Percentiles rank a stretch among this genome's conserved stretches.
Evolutionary conservation across 208 protist species (phyloP).

Genomic region (Herpetomonas tarakana): DNA sequence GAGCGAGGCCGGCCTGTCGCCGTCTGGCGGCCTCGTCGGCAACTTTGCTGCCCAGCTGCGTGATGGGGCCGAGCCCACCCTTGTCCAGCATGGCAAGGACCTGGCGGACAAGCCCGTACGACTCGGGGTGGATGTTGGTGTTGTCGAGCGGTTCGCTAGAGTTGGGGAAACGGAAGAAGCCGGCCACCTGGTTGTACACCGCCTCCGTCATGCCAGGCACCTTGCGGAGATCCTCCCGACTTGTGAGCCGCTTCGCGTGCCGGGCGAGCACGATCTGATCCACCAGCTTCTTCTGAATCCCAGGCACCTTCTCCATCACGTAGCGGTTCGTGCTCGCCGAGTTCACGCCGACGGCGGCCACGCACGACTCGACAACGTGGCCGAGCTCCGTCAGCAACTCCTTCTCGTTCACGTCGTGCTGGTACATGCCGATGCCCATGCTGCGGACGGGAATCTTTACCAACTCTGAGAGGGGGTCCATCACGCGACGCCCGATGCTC

Average conservation of each 20-base stretch:
- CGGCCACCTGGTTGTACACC: slow-evolving; percentile 74
- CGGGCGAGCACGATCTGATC: slow-evolving; percentile 80
- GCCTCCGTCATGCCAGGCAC: slow-evolving; percentile 76
- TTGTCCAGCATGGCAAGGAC: slow-evolving; percentile 30
- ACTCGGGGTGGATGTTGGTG: slow-evolving; percentile 85
- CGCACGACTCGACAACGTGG: slow-evolving; percentile 69
- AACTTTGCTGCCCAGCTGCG: background rate
- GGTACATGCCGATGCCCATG: slow-evolving; percentile 92
- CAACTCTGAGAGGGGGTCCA: slow-evolving; percentile 88
- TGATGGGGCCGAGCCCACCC: slow-evolving; percentile 9
- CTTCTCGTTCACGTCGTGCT: slow-evolving; percentile 83
- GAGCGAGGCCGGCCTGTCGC: slow-evolving; percentile 13
- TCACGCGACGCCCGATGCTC: slow-evolving; percentile 85
- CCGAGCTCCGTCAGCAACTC: slow-evolving; percentile 51
- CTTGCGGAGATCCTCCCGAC: slow-evolving; percentile 66
- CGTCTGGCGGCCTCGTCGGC: slow-evolving; percentile 7
- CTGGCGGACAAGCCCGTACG: slow-evolving; percentile 52
- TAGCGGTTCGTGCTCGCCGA: slow-evolving; percentile 60
- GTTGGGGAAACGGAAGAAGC: slow-evolving; percentile 88
- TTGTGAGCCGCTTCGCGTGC: slow-evolving; percentile 46
- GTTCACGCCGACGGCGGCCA: slow-evolving; percentile 81
- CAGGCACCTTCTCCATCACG: slow-evolving; percentile 83
- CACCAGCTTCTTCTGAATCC: slow-evolving; percentile 55
- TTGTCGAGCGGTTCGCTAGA: slow-evolving; percentile 77
- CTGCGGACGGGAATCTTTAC: slow-evolving; percentile 85